Evolutionary conservation across 768 basidiomycete species (phyloP).

Genomic region (Phallus indusiatus): DNA sequence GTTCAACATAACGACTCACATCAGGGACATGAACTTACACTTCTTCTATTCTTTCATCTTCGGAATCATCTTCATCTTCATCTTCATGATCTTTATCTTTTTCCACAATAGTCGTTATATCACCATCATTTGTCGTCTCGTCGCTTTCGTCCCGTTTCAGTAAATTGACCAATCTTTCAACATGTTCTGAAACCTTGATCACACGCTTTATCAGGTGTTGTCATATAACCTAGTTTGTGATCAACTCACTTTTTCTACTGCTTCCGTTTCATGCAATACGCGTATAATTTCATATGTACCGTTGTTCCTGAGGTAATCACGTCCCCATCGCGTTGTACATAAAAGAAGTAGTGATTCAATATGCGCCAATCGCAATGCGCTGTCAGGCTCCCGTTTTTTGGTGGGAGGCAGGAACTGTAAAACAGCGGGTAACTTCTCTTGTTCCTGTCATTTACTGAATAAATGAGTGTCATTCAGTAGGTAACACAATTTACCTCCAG

Average conservation of each 20-base stretch:
- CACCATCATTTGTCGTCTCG: conserved; percentile 30
- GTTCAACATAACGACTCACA: background rate
- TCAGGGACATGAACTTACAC: conserved; percentile 33
- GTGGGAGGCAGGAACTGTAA: conserved; percentile 83
- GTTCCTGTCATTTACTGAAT: conserved; percentile 42
- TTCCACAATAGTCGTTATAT: background rate
- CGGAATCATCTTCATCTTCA: conserved; percentile 25
- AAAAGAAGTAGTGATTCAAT: conserved; percentile 86
- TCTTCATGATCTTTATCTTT: background rate
- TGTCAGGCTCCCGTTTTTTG: conserved; percentile 77
- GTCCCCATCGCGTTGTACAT: conserved; percentile 82
- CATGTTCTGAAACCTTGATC: conserved; percentile 69
- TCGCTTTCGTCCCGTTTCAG: conserved; percentile 68
- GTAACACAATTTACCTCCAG: conserved; percentile 50
- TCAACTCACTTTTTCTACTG: conserved; percentile 57
- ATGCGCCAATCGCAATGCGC: conserved; percentile 66
- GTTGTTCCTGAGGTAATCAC: conserved; percentile 66
- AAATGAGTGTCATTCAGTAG: background rate
- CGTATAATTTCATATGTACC: conserved; percentile 86
- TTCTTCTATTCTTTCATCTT: conserved; percentile 67
- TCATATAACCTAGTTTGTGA: background rate
- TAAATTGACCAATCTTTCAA: conserved; percentile 82
- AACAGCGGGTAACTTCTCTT: conserved; percentile 74
- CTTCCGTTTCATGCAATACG: conserved; percentile 67
- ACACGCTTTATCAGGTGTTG: background rate